These are phyloP conservation scores for Aquilaria sinensis DNA, from an alignment of 345 rosid species.

Conservation along the genomic window DNA sequence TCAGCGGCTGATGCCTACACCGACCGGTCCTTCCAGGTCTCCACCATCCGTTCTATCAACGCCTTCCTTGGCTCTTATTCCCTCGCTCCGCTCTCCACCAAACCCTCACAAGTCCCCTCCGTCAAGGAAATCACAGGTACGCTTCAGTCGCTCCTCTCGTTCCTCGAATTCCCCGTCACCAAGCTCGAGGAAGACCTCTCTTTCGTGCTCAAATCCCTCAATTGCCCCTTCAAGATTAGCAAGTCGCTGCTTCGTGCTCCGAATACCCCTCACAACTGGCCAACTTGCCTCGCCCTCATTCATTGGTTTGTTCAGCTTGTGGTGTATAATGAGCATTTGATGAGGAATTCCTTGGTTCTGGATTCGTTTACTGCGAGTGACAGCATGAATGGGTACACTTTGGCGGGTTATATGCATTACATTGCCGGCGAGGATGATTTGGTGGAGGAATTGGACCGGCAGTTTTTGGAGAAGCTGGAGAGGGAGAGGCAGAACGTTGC, in stretches of 20 bases:
- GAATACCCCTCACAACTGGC: conserved; percentile 91
- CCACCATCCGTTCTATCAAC: conserved; percentile 57
- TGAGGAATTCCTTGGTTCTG: conserved; percentile 16
- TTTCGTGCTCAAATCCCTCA: conserved; percentile 38
- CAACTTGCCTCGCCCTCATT: conserved; percentile 55
- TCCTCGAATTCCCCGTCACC: conserved; percentile 37
- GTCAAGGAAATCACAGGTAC: conserved; percentile 58
- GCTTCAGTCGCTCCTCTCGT: conserved; percentile 44
- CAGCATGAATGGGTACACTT: conserved; percentile 33
- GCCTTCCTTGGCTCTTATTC: conserved; percentile 54
- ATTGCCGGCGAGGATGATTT: conserved; percentile 59
- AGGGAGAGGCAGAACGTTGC: conserved; percentile 35
- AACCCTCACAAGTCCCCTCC: conserved; percentile 42
- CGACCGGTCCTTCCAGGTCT: conserved; percentile 51
- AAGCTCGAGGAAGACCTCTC: conserved; percentile 74
- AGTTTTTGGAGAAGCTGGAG: conserved; percentile 53
- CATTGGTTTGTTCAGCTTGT: conserved; percentile 80
- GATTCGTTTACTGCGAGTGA: conserved; percentile 29
- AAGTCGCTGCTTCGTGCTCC: conserved; percentile 81
- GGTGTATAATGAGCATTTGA: conserved; percentile 29
- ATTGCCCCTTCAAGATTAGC: conserved; percentile 64
- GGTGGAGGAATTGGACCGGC: conserved; percentile 46
- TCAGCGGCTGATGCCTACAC: conserved; percentile 34
- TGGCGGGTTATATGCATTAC: conserved; percentile 46
- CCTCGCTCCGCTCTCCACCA: conserved; percentile 31